These are phyloP conservation scores for Scleroderma citrinum DNA, from an alignment of 768 basidiomycete species.

Conservation along the genomic window DNA sequence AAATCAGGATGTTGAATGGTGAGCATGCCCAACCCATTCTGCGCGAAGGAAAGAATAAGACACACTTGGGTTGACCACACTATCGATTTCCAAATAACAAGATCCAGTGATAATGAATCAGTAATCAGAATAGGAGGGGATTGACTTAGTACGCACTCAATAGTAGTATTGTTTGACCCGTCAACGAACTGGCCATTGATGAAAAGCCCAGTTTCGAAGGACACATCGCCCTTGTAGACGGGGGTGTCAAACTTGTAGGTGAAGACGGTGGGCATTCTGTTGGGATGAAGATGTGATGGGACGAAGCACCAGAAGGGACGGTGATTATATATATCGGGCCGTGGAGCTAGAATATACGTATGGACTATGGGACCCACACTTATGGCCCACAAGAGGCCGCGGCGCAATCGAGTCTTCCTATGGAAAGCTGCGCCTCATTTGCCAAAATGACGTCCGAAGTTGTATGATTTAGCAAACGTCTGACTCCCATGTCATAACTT, in stretches of 20 bases:
- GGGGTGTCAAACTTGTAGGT: slow-evolving; percentile 45
- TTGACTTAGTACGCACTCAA: slow-evolving; percentile 1
- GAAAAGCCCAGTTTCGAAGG: slow-evolving; percentile 59
- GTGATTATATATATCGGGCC: too few relatives aligned
- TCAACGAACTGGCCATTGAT: slow-evolving; percentile 44
- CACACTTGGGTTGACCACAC: slow-evolving; percentile 54
- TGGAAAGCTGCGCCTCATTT: too few relatives aligned
- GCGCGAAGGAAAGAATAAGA: slow-evolving; percentile 2
- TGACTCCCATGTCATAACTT: too few relatives aligned
- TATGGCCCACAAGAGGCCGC: too few relatives aligned
- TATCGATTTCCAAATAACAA: too few relatives aligned
- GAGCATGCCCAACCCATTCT: not conserved
- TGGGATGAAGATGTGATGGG: not conserved
- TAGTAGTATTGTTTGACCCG: slow-evolving; percentile 3
- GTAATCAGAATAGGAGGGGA: not conserved
- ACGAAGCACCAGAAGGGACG: too few relatives aligned
- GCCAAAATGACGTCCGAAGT: too few relatives aligned
- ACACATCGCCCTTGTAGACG: slow-evolving; percentile 45
- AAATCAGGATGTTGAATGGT: not conserved
- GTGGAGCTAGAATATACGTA: too few relatives aligned
- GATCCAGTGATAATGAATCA: too few relatives aligned
- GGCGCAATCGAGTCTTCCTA: too few relatives aligned
- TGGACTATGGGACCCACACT: too few relatives aligned
- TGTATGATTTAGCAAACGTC: too few relatives aligned
- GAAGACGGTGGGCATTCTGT: slow-evolving; percentile 32